Evolutionary conservation across 306 rosid species (phyloP), one percentile per base, ranked within the genome.

Genomic region (Cucurbita maxima): DNA sequence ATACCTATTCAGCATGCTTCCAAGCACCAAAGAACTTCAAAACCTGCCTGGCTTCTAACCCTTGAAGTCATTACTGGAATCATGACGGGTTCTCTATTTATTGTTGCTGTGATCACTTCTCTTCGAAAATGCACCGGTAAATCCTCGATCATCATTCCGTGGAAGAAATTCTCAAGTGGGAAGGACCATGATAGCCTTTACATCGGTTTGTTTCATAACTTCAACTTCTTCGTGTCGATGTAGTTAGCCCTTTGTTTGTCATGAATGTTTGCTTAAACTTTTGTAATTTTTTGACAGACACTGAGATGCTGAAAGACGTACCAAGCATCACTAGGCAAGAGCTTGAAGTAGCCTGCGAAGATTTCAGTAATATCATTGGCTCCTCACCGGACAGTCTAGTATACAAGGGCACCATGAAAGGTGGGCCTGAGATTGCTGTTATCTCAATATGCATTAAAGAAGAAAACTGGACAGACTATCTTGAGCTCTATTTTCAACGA

Each of bases 301-400:
- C 90, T 0, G 96, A 84, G 74, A 63, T 91, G 84, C 75, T 95
- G 83, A 95, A 91, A 83, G 93, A 89, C 34, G 91, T 95, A 55
- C 88, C 76, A 74, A 85, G 84, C 76, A 88, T 80, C 79, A 82
- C 86, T 82, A 91, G 99, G 86, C 93, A 85, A 81, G 99, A 91
- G 74, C 96, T 95, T 73, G 99, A 95, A 89, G 89, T 88, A 76
- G 99, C 97, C 36, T 95, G 97, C 72, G 99, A 95, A 87, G 99
- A 95, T 81, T 95, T 95, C 79, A 95, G 99, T 84, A 95, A 95
- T 81, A 95, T 91, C 58, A 95, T 95, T 75, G 99, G 99, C 52
- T 91, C 99, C 82, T 95, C 99, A 15, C 96, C 96, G 4, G 99
- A 91, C 80, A 95, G 96, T 83, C 70, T 91, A 58, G 97, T 95